Conservation (phyloP, 495 filamentous ascomycete genomes). For the Aspergillus egyptiacus region DNA sequence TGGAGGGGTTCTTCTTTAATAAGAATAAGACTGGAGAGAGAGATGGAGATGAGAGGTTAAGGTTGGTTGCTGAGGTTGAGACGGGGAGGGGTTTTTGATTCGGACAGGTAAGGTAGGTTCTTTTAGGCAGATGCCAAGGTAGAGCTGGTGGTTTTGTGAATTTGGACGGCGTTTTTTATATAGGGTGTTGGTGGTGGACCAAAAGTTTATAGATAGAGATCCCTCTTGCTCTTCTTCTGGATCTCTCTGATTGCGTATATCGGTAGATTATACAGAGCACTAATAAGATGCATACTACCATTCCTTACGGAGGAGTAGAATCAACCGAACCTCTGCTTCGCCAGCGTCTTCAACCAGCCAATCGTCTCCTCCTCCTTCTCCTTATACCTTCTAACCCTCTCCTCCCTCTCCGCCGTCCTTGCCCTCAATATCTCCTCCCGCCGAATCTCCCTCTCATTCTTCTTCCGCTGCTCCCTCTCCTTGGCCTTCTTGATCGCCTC, state of each 20-base stretch:
- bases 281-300: no score
- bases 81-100: conserved; percentile 41
- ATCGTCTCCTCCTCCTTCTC: conserved; percentile 43
- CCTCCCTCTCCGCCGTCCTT: conserved; percentile 38
- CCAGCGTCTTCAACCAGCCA: conserved; percentile 39
- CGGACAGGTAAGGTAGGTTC: neutral
- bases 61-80: conserved; percentile 55
- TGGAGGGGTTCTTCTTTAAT: conserved; percentile 54
- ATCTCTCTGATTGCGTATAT: no score
- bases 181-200: neutral
- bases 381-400: conserved; percentile 38
- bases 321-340: conserved; percentile 43
- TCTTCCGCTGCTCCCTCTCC: conserved; percentile 37
- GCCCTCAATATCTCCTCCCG: conserved; percentile 40
- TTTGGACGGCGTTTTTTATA: neutral
- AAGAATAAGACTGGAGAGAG: conserved; percentile 25
- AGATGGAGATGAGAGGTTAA: conserved; percentile 37
- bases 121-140: no score
- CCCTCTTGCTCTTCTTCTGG: no score
- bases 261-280: no score
- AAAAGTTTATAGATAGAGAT: conserved; percentile 8
- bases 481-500: conserved; percentile 36
- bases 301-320: no score
- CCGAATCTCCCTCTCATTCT: conserved; percentile 38
- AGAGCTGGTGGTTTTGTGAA: no score